phyloP scores from a whole-genome alignment of 768 basidiomycete genomes.

The Termitomyces sp. region DNA sequence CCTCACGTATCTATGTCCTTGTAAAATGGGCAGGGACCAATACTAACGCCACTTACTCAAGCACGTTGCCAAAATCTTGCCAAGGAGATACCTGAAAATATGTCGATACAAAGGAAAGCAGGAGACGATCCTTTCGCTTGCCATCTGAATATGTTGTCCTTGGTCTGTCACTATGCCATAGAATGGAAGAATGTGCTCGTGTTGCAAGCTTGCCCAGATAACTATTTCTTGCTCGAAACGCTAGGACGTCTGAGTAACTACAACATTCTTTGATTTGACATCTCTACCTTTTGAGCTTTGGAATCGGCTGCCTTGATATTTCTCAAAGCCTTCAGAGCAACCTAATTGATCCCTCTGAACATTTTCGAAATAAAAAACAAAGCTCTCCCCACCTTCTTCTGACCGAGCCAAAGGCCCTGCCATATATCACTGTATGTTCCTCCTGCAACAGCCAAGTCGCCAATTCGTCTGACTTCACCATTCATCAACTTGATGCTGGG shows the following conservation, averaged over 20 bases:
- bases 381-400: constrained; percentile 34
- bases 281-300: constrained; percentile 34
- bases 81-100: constrained; percentile 51
- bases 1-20: constrained; percentile 33
- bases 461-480: constrained; percentile 38
- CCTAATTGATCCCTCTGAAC: constrained; percentile 25
- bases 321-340: constrained; percentile 52
- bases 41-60: constrained; percentile 29
- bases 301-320: constrained; percentile 38
- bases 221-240: constrained; percentile 52
- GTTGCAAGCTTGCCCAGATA: constrained; percentile 46
- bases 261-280: background rate
- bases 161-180: constrained; percentile 52
- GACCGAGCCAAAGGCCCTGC: constrained; percentile 49
- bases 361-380: no score
- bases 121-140: constrained; percentile 11
- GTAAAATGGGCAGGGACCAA: background rate
- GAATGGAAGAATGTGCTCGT: constrained; percentile 50
- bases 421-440: constrained; percentile 53
- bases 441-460: constrained; percentile 38
- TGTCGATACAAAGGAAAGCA: background rate
- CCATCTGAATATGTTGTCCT: constrained; percentile 46
- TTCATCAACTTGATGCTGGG: constrained; percentile 49
- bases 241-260: constrained; percentile 21
- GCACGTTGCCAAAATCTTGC: constrained; percentile 54